Evolutionary conservation across 192 early-diverging fungal species (phyloP), one percentile per base, ranked within the genome.

Genomic region (Anaeromyces robustus): DNA sequence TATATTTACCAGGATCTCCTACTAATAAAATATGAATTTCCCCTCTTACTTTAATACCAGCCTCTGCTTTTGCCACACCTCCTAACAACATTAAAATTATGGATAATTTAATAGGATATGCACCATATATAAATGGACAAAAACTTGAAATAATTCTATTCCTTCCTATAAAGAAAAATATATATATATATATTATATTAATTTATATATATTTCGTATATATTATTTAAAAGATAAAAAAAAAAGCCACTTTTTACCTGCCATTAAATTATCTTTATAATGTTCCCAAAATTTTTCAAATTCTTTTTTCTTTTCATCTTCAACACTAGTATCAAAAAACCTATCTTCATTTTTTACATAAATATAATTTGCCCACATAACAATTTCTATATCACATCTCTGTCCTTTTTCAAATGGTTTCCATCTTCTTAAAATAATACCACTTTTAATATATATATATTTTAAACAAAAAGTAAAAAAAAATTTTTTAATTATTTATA

Each of bases 11-110:
- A 30, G 94, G 94, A 80, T 95, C 94, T 4, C 94, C 94, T 4
- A 95, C 91, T 30, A 95, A 84, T 77, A 95, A 85, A 41, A 95
- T 32, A 82, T 95, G 93, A 12, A 88, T 84, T 77, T 94, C 93
- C 14, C 94, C 94, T 26, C 94, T 86, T 19, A 92, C 89, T 39
- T 89, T 90, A 52, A 92, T 84, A 0, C 93, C 92, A 0, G 86
- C 79, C 68, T 92, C 91, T 0, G 84, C 77, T 14, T 85, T 87
- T 34, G 86, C 87, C 13, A 94, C 91, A 11, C 94, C 94, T 30
- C 94, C 90, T 6, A 92, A 89, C 29, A 94, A 81, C 22, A 93
- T 88, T 79, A 94, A 84, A 82, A 93, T 85, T 13, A 93, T 89
- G 1, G 94, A 92, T 26, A 94, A 82, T 80, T 94, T 94, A 37